Percentiles rank a stretch among this genome's conserved stretches.
Evolutionary conservation across 208 protist genomes (phyloP).

Genomic region (Leishmania braziliensis): DNA sequence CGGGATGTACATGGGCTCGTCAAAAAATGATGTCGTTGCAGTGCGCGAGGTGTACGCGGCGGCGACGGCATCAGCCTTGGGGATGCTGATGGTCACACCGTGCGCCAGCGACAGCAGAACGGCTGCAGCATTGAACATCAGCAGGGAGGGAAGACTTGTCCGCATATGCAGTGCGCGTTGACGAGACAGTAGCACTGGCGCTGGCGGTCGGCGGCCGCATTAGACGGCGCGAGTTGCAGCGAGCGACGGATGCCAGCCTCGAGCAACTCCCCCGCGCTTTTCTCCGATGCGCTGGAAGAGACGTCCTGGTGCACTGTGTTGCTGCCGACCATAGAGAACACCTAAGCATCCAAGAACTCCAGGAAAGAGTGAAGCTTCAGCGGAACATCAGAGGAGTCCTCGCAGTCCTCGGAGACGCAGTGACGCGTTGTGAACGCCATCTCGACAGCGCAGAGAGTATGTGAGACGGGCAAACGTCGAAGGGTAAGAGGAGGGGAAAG

Average conservation of each 20-base stretch:
- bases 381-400: conserved; percentile 20
- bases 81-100: conserved; percentile 4
- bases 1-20: conserved; percentile 2
- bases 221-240: conserved; percentile 16
- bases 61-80: background rate
- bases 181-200: conserved; percentile 29
- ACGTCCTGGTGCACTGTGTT: conserved; percentile 19
- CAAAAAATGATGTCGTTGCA: background rate
- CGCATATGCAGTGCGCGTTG: conserved; percentile 29
- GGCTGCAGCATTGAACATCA: background rate
- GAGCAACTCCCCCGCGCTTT: conserved; percentile 8
- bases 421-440: conserved; percentile 14
- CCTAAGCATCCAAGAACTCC: conserved; percentile 19
- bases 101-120: background rate
- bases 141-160: conserved; percentile 16
- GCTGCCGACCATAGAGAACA: background rate
- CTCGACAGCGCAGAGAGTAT: background rate
- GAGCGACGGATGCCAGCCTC: background rate
- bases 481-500: no score
- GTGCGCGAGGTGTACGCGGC: background rate
- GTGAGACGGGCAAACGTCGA: background rate
- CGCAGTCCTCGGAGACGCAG: conserved; percentile 18
- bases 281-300: conserved; percentile 20
- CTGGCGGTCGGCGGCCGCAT: background rate
- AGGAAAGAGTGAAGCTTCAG: conserved; percentile 29